phyloP scores from a whole-genome alignment of 257 asterid genomes.

The Petunia axillaris region DNA sequence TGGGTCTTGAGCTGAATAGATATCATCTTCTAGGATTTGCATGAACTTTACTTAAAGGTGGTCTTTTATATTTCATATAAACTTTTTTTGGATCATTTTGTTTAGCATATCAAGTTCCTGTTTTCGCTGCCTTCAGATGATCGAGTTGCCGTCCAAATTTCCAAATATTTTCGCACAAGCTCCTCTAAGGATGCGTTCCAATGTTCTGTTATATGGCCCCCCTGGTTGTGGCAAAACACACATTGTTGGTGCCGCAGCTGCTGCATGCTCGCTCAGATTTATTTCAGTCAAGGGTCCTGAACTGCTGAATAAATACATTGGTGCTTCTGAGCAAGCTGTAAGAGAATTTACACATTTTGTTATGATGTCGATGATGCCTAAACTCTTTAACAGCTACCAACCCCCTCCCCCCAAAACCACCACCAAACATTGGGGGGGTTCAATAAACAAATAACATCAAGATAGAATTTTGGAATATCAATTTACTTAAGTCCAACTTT shows the following conservation, averaged over 20 bases:
- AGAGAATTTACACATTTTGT: conserved; percentile 36
- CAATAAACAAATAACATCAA: conserved; percentile 9
- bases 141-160: conserved; percentile 90
- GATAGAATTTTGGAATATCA: background rate
- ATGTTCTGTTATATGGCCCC: conserved; percentile 95
- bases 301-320: conserved; percentile 91
- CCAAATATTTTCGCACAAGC: conserved; percentile 84
- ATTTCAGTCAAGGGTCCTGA: conserved; percentile 99
- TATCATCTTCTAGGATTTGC: conserved; percentile 20
- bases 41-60: conserved; percentile 1
- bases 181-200: conserved; percentile 93
- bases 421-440: too few relatives aligned
- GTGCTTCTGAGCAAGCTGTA: conserved; percentile 99
- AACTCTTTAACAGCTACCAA: background rate
- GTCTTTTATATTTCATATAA: background rate
- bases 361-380: conserved; percentile 23
- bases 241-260: conserved; percentile 98
- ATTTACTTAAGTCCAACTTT: background rate
- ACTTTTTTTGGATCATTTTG: conserved; percentile 14
- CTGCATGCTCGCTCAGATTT: conserved; percentile 91
- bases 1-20: background rate
- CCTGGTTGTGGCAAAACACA: conserved; percentile 99
- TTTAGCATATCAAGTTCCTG: conserved; percentile 24
- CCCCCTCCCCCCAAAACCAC: background rate
- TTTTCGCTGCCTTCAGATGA: conserved; percentile 56